These are phyloP conservation scores for Rhizoclosmatium sp. DNA, from an alignment of 192 early-diverging fungal species.

Conservation along the genomic window DNA sequence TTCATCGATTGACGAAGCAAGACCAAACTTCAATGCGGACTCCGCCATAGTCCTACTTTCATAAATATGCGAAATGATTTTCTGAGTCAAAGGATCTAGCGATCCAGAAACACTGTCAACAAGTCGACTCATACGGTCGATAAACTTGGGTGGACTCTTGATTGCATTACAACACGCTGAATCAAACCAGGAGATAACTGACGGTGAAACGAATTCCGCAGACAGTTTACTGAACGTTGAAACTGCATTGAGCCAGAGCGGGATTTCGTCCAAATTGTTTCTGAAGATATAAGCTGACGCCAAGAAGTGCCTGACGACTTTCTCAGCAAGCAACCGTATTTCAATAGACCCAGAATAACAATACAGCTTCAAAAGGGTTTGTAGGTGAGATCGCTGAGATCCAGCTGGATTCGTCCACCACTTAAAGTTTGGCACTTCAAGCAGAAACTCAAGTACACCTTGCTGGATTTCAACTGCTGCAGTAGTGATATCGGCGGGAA, in stretches of 20 bases:
- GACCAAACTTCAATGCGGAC: neutral
- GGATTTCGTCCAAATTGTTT: slow-evolving; percentile 61
- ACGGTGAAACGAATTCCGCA: slow-evolving; percentile 33
- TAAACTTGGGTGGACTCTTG: slow-evolving; percentile 66
- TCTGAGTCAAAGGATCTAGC: slow-evolving; percentile 17
- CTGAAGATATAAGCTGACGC: slow-evolving; percentile 66
- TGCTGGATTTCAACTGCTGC: slow-evolving; percentile 48
- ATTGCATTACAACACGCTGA: slow-evolving; percentile 66
- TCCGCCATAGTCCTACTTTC: slow-evolving; percentile 22
- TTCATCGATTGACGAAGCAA: slow-evolving; percentile 10
- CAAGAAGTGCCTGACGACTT: slow-evolving; percentile 56
- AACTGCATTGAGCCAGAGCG: slow-evolving; percentile 67
- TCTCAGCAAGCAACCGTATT: neutral
- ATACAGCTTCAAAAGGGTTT: slow-evolving; percentile 25
- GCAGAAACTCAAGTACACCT: slow-evolving; percentile 64
- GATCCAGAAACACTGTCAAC: slow-evolving; percentile 13
- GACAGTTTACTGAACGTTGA: slow-evolving; percentile 37
- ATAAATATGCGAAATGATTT: slow-evolving; percentile 49
- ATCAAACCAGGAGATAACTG: slow-evolving; percentile 70
- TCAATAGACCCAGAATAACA: neutral
- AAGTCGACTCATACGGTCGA: slow-evolving; percentile 61
- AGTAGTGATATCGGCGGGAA: slow-evolving; percentile 64
- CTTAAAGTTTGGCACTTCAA: slow-evolving; percentile 71
- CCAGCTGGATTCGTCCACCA: slow-evolving; percentile 63
- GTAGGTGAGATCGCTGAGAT: slow-evolving; percentile 28